Percentiles rank a stretch among this genome's conserved stretches.
Conservation (phyloP, 2,329 filamentous ascomycete genomes). For the Orbilia brochopaga region DNA sequence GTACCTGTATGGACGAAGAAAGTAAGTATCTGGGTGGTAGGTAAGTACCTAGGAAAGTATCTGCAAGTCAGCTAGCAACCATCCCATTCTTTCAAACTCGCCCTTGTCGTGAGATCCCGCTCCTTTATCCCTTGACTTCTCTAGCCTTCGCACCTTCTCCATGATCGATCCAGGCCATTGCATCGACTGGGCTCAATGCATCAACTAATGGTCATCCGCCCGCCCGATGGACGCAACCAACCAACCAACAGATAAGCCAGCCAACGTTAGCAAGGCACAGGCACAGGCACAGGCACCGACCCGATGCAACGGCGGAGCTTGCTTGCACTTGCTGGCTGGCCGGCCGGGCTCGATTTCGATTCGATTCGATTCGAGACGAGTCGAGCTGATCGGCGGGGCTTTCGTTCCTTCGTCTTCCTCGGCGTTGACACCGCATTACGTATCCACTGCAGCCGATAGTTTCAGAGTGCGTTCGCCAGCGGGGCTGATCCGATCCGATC, state of each 20-base stretch:
- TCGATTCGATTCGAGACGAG: background rate
- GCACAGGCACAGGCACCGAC: background rate
- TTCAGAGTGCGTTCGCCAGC: background rate
- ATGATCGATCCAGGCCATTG: no score
- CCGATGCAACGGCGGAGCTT: constrained; percentile 1
- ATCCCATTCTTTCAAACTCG: constrained; percentile 3
- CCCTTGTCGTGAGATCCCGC: constrained; percentile 35
- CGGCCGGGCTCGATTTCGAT: no score
- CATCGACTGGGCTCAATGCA: no score
- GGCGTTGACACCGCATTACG: no score
- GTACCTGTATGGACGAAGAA: no score
- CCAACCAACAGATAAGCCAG: constrained; percentile 1
- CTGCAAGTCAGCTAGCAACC: constrained; percentile 13
- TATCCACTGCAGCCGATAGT: no score
- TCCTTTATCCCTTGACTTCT: background rate
- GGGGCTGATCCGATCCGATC: background rate
- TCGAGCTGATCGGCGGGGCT: background rate
- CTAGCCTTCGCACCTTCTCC: constrained; percentile 25
- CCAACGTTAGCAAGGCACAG: constrained; percentile 1
- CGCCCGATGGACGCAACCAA: background rate
- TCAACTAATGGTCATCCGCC: constrained; percentile 47
- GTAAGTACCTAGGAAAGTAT: no score
- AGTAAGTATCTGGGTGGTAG: no score
- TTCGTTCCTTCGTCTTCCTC: background rate
- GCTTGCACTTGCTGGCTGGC: background rate